Evolutionary conservation across 2,329 filamentous ascomycete species (phyloP).

Genomic region (Phaeosphaeriaceae sp.): DNA sequence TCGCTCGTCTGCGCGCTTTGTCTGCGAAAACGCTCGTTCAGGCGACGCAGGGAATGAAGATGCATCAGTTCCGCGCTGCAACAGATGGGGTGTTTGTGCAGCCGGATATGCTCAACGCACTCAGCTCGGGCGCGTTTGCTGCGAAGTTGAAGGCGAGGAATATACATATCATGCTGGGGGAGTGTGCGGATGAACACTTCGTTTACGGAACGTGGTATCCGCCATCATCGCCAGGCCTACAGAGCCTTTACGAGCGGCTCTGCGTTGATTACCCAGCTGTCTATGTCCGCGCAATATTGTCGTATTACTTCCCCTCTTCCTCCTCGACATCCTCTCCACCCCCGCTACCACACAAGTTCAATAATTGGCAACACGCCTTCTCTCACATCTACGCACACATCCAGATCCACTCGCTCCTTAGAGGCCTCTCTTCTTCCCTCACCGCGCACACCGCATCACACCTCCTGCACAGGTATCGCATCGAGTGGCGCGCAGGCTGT

Average conservation of each 20-base stretch:
- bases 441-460: conserved; percentile 52
- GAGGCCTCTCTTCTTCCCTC: conserved; percentile 58
- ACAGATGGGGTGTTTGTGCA: conserved; percentile 59
- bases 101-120: conserved; percentile 51
- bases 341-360: conserved; percentile 34
- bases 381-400: conserved; percentile 64
- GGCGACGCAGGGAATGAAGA: conserved; percentile 51
- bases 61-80: conserved; percentile 63
- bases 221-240: conserved; percentile 43
- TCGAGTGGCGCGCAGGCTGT: conserved; percentile 61
- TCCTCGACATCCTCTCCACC: background rate
- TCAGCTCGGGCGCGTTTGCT: conserved; percentile 59
- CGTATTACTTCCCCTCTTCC: conserved; percentile 51
- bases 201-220: conserved; percentile 61
- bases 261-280: conserved; percentile 60
- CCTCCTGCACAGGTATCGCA: conserved; percentile 60
- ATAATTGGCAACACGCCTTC: conserved; percentile 61
- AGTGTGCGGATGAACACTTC: conserved; percentile 62
- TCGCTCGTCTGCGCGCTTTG: conserved; percentile 53
- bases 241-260: conserved; percentile 53
- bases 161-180: conserved; percentile 60
- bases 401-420: conserved; percentile 61
- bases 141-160: conserved; percentile 52
- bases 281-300: conserved; percentile 54
- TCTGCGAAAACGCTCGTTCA: conserved; percentile 51